Evolutionary conservation across 257 asterid species (phyloP), one percentile per base, ranked within the genome.

Genomic region (Linaria vulgaris): DNA sequence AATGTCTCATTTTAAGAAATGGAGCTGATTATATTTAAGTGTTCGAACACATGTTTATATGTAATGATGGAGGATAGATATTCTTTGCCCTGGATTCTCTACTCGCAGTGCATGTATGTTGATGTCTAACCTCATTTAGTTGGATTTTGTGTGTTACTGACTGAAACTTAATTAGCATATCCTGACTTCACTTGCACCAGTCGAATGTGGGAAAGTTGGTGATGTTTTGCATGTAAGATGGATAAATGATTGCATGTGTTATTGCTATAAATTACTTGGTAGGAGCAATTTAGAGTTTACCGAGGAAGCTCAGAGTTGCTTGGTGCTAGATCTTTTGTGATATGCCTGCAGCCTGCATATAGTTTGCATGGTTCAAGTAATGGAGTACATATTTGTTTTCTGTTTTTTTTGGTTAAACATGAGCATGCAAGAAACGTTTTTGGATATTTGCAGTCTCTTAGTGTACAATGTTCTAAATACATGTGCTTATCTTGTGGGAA

Each of bases 401-500:
- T 41, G 17, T 43, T 34, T 56, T 25, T 47, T 68, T 57, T 19
- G 7, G 45, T 66, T 38, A 43, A 30, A 31, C 53, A 23, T 58
- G 22, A 46, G 27, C 38, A 12, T 25, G 46, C 57, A 49, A 48
- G n/a, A n/a, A 54, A 2, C 34, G 30, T 54, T 9, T 51, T 15
- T 51, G 5, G 11, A 16, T 51, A 24, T 48, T 23, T 38, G 45
- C 31, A 14, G 1, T 16, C 24, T 16, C 24, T 57, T 17, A 17
- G 34, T 55, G 6, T 59, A 15, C 16, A 51, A 20, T 66, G 61
- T 24, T n/a, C 13, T 2, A 19, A 16, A 13, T n/a, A n/a, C n/a
- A n/a, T n/a, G n/a, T n/a, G 57, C 43, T 64, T 17, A 20, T 13
- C 30, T 31, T 46, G 48, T 65, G 30, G n/a, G 71, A 24, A 23